Percentiles rank a stretch among this genome's conserved stretches.
phyloP scores from a whole-genome alignment of 2,329 filamentous ascomycete genomes.

The Aspergillus cejpii region DNA sequence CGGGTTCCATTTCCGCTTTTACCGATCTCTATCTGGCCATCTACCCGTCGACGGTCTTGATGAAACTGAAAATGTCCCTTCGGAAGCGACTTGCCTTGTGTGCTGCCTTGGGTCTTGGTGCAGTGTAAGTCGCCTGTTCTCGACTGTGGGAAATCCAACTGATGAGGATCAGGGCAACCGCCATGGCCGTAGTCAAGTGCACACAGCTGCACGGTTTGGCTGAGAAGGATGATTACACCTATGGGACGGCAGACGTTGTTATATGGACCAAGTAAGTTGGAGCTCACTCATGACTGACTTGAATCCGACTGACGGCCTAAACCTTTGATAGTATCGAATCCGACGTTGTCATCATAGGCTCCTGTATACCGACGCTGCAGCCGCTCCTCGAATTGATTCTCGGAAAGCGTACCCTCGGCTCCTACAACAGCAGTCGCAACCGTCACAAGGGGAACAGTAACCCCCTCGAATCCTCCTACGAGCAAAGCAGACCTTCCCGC shows the following conservation, averaged over 20 bases:
- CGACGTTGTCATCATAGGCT: constrained; percentile 31
- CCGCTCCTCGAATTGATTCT: constrained; percentile 27
- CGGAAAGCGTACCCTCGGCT: constrained; percentile 15
- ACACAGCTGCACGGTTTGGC: constrained; percentile 24
- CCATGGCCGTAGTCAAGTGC: constrained; percentile 31
- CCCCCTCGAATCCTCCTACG: not conserved
- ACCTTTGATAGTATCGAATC: constrained; percentile 23
- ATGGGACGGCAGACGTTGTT: constrained; percentile 39
- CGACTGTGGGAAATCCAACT: not conserved
- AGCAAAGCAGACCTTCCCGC: constrained; percentile 2
- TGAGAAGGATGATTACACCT: constrained; percentile 24
- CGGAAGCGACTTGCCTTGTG: constrained; percentile 27
- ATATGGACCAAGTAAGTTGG: constrained; percentile 43
- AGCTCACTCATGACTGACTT: too few species aligned
- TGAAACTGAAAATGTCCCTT: constrained; percentile 28
- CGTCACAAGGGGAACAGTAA: constrained; percentile 9
- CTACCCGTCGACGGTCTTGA: constrained; percentile 28
- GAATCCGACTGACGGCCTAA: not conserved
- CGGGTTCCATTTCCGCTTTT: constrained; percentile 31
- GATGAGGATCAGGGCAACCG: constrained; percentile 27
- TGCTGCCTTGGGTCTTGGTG: constrained; percentile 26
- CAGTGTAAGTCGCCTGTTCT: constrained; percentile 19
- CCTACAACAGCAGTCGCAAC: constrained; percentile 12
- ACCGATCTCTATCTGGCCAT: constrained; percentile 32
- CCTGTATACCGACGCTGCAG: constrained; percentile 32